phyloP scores from a whole-genome alignment of 108 stramenopile species.

The Mayamaea pseudoterrestris region DNA sequence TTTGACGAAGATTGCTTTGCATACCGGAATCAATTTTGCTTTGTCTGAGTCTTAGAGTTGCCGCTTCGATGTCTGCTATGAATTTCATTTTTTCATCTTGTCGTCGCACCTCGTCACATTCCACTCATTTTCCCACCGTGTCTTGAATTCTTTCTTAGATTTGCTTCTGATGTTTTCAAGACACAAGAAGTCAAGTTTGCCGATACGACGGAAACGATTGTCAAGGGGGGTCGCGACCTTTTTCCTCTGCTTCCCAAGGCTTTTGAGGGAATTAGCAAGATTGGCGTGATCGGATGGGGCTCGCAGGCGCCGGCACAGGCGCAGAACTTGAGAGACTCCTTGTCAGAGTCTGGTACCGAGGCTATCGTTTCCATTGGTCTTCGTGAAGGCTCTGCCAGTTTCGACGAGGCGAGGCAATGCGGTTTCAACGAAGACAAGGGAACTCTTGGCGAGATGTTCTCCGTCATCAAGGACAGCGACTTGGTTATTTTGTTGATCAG shows the following conservation, averaged over 20 bases:
- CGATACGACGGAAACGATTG: constrained; percentile 89
- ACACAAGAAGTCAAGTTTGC: constrained; percentile 74
- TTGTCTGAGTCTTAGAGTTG: background rate
- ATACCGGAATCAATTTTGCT: constrained; percentile 17
- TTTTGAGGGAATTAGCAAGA: constrained; percentile 90
- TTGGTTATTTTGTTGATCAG: constrained; percentile 94
- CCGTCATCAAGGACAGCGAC: constrained; percentile 84
- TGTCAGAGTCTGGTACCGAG: constrained; percentile 70
- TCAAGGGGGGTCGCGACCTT: constrained; percentile 95
- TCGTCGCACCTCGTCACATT: background rate
- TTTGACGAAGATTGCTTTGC: constrained; percentile 48
- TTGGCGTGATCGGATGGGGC: constrained; percentile 98
- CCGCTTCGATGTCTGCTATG: background rate
- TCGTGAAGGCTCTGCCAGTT: constrained; percentile 86
- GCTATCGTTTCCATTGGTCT: constrained; percentile 90
- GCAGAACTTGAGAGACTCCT: constrained; percentile 89
- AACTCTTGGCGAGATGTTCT: constrained; percentile 96
- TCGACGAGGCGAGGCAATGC: constrained; percentile 76
- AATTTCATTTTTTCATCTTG: constrained; percentile 2
- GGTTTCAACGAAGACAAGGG: constrained; percentile 86
- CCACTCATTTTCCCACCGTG: background rate
- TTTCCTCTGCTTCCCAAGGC: constrained; percentile 89
- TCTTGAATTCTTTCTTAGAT: too few relatives aligned
- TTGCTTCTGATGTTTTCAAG: constrained; percentile 83
- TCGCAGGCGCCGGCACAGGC: constrained; percentile 97